Evolutionary conservation across 495 filamentous ascomycete species (phyloP).

Genomic region (Collariella sp.): DNA sequence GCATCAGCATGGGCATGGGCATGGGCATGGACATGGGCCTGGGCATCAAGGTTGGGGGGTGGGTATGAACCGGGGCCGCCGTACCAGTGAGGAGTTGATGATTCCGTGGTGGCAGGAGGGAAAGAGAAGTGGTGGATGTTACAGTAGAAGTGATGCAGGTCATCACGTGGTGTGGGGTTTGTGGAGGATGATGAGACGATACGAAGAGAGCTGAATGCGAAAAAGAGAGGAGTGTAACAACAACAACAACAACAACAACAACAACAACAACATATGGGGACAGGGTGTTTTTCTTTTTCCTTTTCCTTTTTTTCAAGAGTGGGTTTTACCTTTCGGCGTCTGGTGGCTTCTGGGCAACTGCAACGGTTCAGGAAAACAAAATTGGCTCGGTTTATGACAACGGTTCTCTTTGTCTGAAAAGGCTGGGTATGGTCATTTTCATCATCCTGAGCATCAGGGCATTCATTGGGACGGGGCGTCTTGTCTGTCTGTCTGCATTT

Average conservation of each 20-base stretch:
- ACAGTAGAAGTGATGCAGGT: not conserved
- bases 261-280: too few species aligned
- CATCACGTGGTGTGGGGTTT: not conserved
- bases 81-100: too few species aligned
- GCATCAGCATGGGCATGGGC: not conserved
- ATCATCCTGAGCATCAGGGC: not conserved
- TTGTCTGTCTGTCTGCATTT: constrained; percentile 7
- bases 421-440: not conserved
- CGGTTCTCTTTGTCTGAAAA: not conserved
- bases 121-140: not conserved
- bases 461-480: constrained; percentile 3
- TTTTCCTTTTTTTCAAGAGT: not conserved
- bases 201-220: too few species aligned
- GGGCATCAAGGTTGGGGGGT: too few species aligned
- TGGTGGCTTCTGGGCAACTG: not conserved
- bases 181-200: too few species aligned
- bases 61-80: too few species aligned
- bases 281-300: not conserved
- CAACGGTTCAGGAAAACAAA: not conserved
- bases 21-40: too few species aligned
- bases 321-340: not conserved
- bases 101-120: too few species aligned
- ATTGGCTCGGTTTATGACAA: not conserved
- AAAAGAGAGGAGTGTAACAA: too few species aligned
- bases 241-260: too few species aligned